Evolutionary conservation across 2,329 filamentous ascomycete genomes (phyloP).

Genomic region (Dichotomopilus funicola): DNA sequence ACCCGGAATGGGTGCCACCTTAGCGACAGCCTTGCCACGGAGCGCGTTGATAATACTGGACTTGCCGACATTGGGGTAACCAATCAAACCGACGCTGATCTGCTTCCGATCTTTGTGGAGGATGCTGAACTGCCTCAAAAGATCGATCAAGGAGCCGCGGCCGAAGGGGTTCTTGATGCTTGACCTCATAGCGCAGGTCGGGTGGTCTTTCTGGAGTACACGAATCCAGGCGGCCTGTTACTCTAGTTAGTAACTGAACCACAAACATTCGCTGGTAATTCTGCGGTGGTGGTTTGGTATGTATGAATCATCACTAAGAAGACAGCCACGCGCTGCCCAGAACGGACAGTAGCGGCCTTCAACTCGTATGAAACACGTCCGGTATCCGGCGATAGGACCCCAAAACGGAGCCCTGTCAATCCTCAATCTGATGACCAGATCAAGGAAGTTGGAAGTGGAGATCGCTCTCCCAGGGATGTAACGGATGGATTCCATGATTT

Average conservation of each 20-base stretch:
- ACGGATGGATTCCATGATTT: constrained; percentile 77
- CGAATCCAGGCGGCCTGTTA: constrained; percentile 86
- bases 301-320: constrained; percentile 99
- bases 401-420: constrained; percentile 85
- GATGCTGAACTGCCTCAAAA: constrained; percentile 86
- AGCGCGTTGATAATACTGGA: constrained; percentile 96
- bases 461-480: constrained; percentile 98
- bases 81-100: constrained; percentile 82
- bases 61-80: constrained; percentile 81
- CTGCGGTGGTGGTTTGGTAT: constrained; percentile 26
- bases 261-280: constrained; percentile 19
- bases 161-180: constrained; percentile 95
- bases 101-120: constrained; percentile 89
- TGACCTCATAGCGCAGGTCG: constrained; percentile 90
- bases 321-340: constrained; percentile 59
- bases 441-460: constrained; percentile 59
- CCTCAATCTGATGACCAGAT: constrained; percentile 53
- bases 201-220: constrained; percentile 79
- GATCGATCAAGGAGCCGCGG: constrained; percentile 86
- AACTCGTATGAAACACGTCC: constrained; percentile 94
- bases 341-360: constrained; percentile 67
- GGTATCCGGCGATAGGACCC: constrained; percentile 64
- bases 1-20: constrained; percentile 82
- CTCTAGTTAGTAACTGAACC: constrained; percentile 24
- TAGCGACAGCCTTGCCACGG: constrained; percentile 89